Percentiles rank a stretch among this genome's conserved stretches.
Conservation (phyloP, 192 early-diverging fungal genomes). For the Cetraspora pellucida region DNA sequence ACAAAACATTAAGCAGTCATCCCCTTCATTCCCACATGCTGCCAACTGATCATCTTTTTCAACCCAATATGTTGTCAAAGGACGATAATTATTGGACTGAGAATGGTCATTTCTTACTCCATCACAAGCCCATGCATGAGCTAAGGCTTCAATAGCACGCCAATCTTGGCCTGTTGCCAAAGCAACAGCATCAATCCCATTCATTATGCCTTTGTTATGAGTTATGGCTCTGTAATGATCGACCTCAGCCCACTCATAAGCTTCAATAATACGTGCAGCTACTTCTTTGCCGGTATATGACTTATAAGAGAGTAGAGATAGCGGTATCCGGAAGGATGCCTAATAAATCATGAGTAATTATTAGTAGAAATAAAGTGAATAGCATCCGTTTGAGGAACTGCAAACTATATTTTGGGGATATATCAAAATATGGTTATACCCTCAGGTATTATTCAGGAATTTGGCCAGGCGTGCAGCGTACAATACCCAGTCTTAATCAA, state of each 20-base stretch:
- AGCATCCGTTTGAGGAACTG: too few relatives aligned
- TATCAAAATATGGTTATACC: too few relatives aligned
- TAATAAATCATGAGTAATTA: slow-evolving; percentile 1
- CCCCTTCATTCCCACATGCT: slow-evolving; percentile 32
- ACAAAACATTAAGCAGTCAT: slow-evolving; percentile 52
- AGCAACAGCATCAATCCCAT: slow-evolving; percentile 78
- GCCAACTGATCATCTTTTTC: slow-evolving; percentile 50
- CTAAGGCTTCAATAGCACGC: slow-evolving; percentile 74
- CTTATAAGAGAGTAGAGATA: slow-evolving; percentile 66
- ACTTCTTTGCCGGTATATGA: slow-evolving; percentile 61
- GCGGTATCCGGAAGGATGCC: slow-evolving; percentile 64
- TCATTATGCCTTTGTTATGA: slow-evolving; percentile 84
- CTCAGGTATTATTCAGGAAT: too few relatives aligned
- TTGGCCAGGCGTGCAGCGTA: too few relatives aligned
- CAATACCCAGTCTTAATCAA: too few relatives aligned
- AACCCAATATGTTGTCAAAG: slow-evolving; percentile 77
- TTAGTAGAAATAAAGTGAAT: too few relatives aligned
- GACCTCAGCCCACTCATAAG: slow-evolving; percentile 67
- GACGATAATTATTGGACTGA: slow-evolving; percentile 54
- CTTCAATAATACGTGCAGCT: slow-evolving; percentile 66
- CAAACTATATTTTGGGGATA: too few relatives aligned
- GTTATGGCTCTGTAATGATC: slow-evolving; percentile 75
- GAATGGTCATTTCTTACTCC: neutral
- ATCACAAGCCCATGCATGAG: slow-evolving; percentile 66
- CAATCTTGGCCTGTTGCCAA: slow-evolving; percentile 79